A percentile compares a stretch with the other conserved stretches of the same genome.
Evolutionary conservation across 2,329 filamentous ascomycete genomes (phyloP).

Genomic region (Penicillium crustosum): DNA sequence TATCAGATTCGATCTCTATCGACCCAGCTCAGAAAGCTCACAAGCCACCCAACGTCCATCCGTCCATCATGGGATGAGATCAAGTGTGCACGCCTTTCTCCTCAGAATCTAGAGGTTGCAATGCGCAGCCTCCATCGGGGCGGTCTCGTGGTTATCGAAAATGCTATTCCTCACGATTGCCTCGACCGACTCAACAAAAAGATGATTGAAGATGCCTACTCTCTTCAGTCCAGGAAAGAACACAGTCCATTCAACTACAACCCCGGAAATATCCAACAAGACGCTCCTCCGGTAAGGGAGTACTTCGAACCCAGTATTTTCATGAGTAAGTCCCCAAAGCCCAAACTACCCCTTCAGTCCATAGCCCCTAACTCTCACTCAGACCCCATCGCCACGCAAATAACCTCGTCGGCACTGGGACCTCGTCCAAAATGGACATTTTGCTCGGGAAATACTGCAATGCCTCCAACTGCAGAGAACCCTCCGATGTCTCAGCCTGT

Average conservation of each 20-base stretch:
- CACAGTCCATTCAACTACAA: constrained; percentile 64
- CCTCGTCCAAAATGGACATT: constrained; percentile 58
- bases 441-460: constrained; percentile 52
- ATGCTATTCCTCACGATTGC: constrained; percentile 52
- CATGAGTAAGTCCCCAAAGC: constrained; percentile 45
- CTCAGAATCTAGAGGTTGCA: constrained; percentile 57
- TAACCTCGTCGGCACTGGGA: constrained; percentile 52
- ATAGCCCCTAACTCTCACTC: constrained; percentile 25
- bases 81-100: constrained; percentile 39
- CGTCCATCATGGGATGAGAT: constrained; percentile 47
- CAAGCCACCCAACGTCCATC: constrained; percentile 34
- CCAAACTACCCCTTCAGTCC: neutral
- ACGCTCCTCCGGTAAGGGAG: constrained; percentile 52
- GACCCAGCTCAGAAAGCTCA: neutral
- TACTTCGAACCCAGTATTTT: constrained; percentile 55
- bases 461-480: constrained; percentile 49
- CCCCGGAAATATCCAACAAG: constrained; percentile 59
- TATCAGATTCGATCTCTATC: neutral
- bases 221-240: constrained; percentile 53
- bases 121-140: constrained; percentile 54
- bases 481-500: constrained; percentile 47
- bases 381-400: constrained; percentile 49
- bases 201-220: constrained; percentile 60
- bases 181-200: constrained; percentile 58
- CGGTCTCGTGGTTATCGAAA: constrained; percentile 58